Evolutionary conservation across 208 protist species (phyloP).

Genomic region (Trypanosoma rangeli): DNA sequence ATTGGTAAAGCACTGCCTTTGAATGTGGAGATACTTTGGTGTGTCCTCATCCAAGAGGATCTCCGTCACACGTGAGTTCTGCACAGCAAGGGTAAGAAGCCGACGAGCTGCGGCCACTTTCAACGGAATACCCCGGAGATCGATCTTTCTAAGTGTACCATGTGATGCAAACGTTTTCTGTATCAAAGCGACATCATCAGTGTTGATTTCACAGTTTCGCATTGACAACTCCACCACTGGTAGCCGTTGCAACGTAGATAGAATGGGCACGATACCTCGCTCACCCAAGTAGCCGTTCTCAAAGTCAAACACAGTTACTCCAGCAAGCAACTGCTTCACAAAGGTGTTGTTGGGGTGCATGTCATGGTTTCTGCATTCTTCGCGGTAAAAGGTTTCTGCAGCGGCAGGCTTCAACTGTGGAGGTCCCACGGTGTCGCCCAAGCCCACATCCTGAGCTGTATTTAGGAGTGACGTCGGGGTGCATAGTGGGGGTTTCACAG

Average conservation of each 20-base stretch:
- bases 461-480: too few relatives aligned
- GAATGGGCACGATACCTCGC: constrained; percentile 64
- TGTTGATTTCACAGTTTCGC: constrained; percentile 41
- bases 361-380: constrained; percentile 37
- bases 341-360: constrained; percentile 54
- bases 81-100: constrained; percentile 52
- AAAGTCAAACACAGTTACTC: constrained; percentile 61
- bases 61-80: constrained; percentile 57
- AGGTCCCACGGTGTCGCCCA: background rate
- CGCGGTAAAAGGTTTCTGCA: constrained; percentile 57
- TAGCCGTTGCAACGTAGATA: constrained; percentile 59
- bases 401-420: constrained; percentile 25
- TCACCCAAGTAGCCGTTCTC: constrained; percentile 82
- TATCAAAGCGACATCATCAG: constrained; percentile 53
- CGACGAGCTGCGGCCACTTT: constrained; percentile 48
- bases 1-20: constrained; percentile 70
- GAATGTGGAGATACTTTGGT: constrained; percentile 69
- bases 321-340: constrained; percentile 52
- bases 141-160: constrained; percentile 64
- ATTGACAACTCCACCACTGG: constrained; percentile 54
- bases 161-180: constrained; percentile 53
- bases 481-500: background rate
- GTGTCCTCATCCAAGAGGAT: constrained; percentile 57
- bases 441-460: background rate
- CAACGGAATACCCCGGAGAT: constrained; percentile 67